Evolutionary conservation across 345 rosid species (phyloP).

Genomic region (Gossypium anomalum): DNA sequence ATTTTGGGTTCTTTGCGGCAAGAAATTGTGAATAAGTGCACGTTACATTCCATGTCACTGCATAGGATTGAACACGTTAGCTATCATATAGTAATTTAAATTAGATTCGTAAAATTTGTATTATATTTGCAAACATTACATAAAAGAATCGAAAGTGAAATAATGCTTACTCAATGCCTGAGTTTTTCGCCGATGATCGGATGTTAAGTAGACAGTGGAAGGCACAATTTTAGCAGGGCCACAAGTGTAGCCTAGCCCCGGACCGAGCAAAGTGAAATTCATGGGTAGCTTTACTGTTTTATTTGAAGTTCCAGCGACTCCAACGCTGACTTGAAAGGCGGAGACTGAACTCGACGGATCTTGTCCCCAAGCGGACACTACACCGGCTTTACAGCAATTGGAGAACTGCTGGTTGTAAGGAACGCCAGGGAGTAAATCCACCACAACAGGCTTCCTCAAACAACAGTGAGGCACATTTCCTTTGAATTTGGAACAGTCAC

Average conservation of each 20-base stretch:
- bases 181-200: constrained; percentile 65
- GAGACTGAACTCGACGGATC: constrained; percentile 60
- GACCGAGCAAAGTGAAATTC: constrained; percentile 74
- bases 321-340: constrained; percentile 68
- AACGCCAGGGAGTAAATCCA: constrained; percentile 71
- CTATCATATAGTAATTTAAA: too few species aligned
- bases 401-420: constrained; percentile 77
- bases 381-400: constrained; percentile 79
- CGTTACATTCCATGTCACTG: constrained; percentile 95
- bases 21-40: constrained; percentile 84
- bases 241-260: constrained; percentile 82
- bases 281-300: constrained; percentile 68
- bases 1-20: constrained; percentile 69
- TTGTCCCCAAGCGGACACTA: constrained; percentile 72
- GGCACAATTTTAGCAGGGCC: constrained; percentile 73
- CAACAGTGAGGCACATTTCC: constrained; percentile 75
- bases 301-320: constrained; percentile 72
- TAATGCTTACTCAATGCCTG: constrained; percentile 66
- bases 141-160: neutral
- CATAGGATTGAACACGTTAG: neutral
- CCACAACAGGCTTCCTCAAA: constrained; percentile 50
- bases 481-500: constrained; percentile 84
- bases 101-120: too few species aligned
- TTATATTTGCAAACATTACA: neutral
- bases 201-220: constrained; percentile 53